A percentile compares a stretch with the other conserved stretches of the same genome.
Evolutionary conservation across 2,329 filamentous ascomycete genomes (phyloP).

Genomic region (Talaromyces pinophilus): DNA sequence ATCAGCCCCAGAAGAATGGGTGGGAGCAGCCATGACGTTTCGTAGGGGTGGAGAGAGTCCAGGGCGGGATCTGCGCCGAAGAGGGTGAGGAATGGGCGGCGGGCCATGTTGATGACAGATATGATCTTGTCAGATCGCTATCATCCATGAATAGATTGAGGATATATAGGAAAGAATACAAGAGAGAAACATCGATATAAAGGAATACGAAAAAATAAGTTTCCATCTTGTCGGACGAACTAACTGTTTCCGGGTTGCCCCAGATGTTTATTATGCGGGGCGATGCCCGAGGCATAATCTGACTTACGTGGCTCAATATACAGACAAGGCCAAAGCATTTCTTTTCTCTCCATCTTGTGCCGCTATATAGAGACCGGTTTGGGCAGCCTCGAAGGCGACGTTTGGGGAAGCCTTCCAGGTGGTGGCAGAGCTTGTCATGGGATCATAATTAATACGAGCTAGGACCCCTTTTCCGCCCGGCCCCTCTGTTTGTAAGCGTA

Average conservation of each 20-base stretch:
- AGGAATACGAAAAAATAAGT: neutral
- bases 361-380: too few species aligned
- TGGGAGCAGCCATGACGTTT: slow-evolving; percentile 78
- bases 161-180: neutral
- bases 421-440: neutral
- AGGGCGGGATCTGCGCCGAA: slow-evolving; percentile 42
- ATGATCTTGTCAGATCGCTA: neutral
- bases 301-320: neutral
- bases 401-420: neutral
- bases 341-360: too few species aligned
- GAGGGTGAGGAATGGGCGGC: slow-evolving; percentile 29
- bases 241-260: neutral
- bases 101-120: neutral
- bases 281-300: neutral
- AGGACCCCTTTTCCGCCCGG: neutral
- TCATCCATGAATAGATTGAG: neutral
- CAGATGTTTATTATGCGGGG: neutral
- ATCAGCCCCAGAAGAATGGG: slow-evolving; percentile 59
- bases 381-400: neutral
- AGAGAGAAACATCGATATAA: neutral
- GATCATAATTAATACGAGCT: neutral
- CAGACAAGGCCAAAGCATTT: too few species aligned
- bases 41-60: slow-evolving; percentile 63
- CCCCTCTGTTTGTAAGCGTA: too few species aligned
- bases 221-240: neutral